Evolutionary conservation across 345 rosid genomes (phyloP).

Genomic region (Combretum micranthum): DNA sequence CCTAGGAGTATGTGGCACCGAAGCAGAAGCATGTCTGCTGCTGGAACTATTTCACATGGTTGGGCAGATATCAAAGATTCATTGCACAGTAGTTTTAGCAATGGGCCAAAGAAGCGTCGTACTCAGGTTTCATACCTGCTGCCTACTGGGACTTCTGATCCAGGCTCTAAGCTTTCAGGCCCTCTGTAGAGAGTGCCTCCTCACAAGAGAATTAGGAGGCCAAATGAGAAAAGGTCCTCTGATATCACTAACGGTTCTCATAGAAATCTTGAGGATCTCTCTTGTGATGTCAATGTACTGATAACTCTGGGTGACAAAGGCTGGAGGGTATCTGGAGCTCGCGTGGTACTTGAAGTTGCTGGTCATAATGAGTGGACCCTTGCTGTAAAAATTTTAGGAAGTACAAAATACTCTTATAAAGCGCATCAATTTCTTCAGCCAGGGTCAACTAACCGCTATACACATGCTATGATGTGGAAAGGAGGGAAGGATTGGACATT

Average conservation of each 20-base stretch:
- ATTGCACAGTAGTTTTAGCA: conserved; percentile 52
- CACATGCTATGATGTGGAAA: conserved; percentile 99
- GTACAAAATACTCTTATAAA: conserved; percentile 61
- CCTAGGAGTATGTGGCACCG: conserved; percentile 78
- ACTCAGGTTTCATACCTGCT: conserved; percentile 83
- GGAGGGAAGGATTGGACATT: conserved; percentile 95
- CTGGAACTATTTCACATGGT: conserved; percentile 47
- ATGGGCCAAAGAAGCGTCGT: conserved; percentile 82
- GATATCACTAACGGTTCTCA: conserved; percentile 44
- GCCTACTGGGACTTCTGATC: conserved; percentile 65
- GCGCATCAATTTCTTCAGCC: conserved; percentile 95
- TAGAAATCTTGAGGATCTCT: conserved; percentile 54
- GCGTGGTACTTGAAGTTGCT: conserved; percentile 60
- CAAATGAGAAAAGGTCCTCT: conserved; percentile 53
- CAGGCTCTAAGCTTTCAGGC: conserved; percentile 41
- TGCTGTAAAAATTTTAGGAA: conserved; percentile 67
- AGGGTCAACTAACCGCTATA: conserved; percentile 84
- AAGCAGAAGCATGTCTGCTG: conserved; percentile 46
- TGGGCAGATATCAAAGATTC: conserved; percentile 72
- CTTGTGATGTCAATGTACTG: conserved; percentile 72
- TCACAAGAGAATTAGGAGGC: conserved; percentile 73
- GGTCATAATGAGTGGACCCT: conserved; percentile 92
- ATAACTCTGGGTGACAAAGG: conserved; percentile 75
- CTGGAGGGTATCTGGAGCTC: conserved; percentile 85
- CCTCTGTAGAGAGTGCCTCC: conserved; percentile 50